Base-by-base conservation (phyloP, 495 filamentous ascomycete species). In the Elasticomyces elasticus region DNA sequence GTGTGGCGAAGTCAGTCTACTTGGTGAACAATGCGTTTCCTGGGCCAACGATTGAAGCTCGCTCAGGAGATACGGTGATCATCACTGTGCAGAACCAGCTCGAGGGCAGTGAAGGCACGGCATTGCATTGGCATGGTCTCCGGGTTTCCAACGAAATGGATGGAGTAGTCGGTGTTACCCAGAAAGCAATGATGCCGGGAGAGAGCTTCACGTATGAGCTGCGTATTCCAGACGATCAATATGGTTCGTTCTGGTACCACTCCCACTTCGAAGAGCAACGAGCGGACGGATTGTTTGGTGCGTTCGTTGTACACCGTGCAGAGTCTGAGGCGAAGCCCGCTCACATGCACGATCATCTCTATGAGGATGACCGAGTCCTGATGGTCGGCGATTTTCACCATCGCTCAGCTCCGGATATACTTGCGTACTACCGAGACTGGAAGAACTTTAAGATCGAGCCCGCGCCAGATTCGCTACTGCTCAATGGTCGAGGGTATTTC, bases 321-420 rank as follows among this genome's bases (percentile, higher is more conserved):
- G 31, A 37, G 10, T 10, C 31, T n/a, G n/a, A n/a, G n/a, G 31
- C 10, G 31, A 37, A 56, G 28, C 58, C 58, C 5, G 31, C n/a
- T 10, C 33, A 4, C 19, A 26, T 13, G 28, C 19, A 41, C n/a
- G 24, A 26, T 15, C 35, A 20, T 33, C 23, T 28, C 6, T 64
- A 66, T 54, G 40, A 56, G 5, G 72, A 74, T 47, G 69, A 76
- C 1, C 64, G 70, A 24, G 45, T 78, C 26, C 64, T 79, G 22
- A 55, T 79, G 2, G 69, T 79, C 42, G 74, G 75, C 6, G 76
- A 79, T 55, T 77, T 74, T 74, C 78, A 77, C 59, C 76, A 79
- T 56, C 62, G 64, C 17, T 23, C 59, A 6, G 54, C 54, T 6
- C 13, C 51, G 7, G 67, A 76, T 27, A 67, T 74, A 17, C 62